These are phyloP conservation scores for Pleurotus ostreatus DNA, from an alignment of 768 basidiomycete species.

Conservation along the genomic window DNA sequence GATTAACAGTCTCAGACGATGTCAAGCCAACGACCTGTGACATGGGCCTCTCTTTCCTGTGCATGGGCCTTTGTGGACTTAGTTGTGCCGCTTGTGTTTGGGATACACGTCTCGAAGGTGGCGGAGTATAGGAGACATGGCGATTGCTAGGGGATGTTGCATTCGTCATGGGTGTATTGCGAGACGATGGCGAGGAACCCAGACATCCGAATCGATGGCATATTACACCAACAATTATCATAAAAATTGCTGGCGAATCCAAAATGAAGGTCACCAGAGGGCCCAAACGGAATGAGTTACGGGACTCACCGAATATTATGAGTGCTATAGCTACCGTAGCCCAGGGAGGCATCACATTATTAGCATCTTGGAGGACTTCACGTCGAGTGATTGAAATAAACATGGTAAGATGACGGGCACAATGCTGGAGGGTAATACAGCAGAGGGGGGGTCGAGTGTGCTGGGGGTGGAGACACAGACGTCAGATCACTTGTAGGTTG, in stretches of 20 bases:
- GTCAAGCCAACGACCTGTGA: conserved; percentile 1
- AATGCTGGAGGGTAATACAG: neutral
- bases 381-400: neutral
- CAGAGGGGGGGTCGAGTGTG: neutral
- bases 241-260: neutral
- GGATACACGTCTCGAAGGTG: neutral
- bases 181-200: neutral
- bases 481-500: neutral
- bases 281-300: neutral
- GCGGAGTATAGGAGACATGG: neutral
- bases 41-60: conserved; percentile 3
- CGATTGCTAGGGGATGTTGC: neutral
- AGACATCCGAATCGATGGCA: conserved; percentile 6
- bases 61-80: neutral
- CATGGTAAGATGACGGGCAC: neutral
- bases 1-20: conserved; percentile 4
- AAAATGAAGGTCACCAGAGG: neutral
- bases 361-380: neutral
- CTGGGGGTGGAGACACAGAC: neutral
- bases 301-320: conserved; percentile 1
- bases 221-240: conserved; percentile 3
- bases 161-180: neutral
- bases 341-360: neutral
- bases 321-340: conserved; percentile 4
- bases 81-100: neutral